phyloP scores from a whole-genome alignment of 495 filamentous ascomycete genomes.

The Chaetomium cochliodes region DNA sequence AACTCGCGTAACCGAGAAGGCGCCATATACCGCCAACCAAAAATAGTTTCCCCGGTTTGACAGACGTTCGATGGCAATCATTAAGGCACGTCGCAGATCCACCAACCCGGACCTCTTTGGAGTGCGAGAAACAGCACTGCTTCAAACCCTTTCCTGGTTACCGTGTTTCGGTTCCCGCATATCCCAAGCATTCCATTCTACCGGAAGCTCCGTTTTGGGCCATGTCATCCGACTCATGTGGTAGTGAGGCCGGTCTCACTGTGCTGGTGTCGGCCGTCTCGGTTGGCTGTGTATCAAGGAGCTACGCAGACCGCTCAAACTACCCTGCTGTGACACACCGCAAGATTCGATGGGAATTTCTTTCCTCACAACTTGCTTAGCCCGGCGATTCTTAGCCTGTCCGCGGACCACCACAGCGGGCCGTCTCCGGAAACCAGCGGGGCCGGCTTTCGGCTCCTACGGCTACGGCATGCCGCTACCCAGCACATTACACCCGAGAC shows the following conservation, averaged over 20 bases:
- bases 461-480: neutral
- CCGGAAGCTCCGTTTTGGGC: neutral
- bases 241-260: neutral
- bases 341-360: neutral
- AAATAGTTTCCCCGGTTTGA: neutral
- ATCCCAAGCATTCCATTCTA: neutral
- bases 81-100: neutral
- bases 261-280: neutral
- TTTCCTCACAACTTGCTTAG: neutral
- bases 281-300: neutral
- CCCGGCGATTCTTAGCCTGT: neutral
- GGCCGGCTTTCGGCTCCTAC: neutral
- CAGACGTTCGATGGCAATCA: constrained; percentile 14
- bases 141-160: neutral
- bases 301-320: constrained; percentile 1
- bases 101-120: neutral
- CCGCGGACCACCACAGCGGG: neutral
- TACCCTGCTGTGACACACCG: neutral
- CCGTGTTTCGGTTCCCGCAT: neutral
- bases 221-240: neutral
- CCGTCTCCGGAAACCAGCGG: neutral
- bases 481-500: neutral
- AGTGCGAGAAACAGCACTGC: neutral
- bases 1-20: neutral
- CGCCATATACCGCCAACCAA: neutral